phyloP scores from a whole-genome alignment of 2,329 filamentous ascomycete species.

The Colletotrichum tamarilloi region DNA sequence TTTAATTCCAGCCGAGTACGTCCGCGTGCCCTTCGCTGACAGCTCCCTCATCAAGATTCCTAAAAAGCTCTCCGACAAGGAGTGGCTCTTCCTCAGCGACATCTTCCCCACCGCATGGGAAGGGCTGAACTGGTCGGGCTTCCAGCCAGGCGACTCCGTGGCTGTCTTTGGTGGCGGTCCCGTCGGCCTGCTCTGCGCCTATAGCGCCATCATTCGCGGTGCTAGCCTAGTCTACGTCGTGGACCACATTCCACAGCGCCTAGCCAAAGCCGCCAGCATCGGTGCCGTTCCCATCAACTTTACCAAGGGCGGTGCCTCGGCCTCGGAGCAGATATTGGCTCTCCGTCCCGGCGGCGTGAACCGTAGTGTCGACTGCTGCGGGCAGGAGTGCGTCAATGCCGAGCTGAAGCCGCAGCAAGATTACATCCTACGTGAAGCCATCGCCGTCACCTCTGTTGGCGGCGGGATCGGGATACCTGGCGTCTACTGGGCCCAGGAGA shows the following conservation, averaged over 20 bases:
- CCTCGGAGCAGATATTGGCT: conserved; percentile 37
- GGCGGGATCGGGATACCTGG: conserved; percentile 41
- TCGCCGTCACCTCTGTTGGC: conserved; percentile 30
- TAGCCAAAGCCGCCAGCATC: conserved; percentile 38
- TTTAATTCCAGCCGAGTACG: conserved; percentile 56
- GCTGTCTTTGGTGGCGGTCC: conserved; percentile 74
- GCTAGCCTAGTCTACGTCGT: conserved; percentile 38
- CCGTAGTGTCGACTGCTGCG: conserved; percentile 39
- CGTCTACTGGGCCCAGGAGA: conserved; percentile 32
- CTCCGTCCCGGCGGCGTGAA: conserved; percentile 36
- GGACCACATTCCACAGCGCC: conserved; percentile 39
- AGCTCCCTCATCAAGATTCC: conserved; percentile 73
- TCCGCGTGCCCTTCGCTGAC: conserved; percentile 73
- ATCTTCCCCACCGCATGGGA: conserved; percentile 66
- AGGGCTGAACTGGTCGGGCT: conserved; percentile 66
- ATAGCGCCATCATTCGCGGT: conserved; percentile 42
- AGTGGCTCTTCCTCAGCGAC: conserved; percentile 63
- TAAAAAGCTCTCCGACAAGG: conserved; percentile 70
- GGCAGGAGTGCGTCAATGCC: conserved; percentile 37
- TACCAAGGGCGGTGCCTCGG: conserved; percentile 25
- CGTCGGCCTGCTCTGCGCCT: conserved; percentile 67
- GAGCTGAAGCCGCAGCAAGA: conserved; percentile 35
- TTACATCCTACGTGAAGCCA: conserved; percentile 36
- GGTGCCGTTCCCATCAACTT: conserved; percentile 41
- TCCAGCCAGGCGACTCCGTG: conserved; percentile 68